These are phyloP conservation scores for Tolypocladium amazonense DNA, from an alignment of 2,329 filamentous ascomycete genomes.

Conservation along the genomic window DNA sequence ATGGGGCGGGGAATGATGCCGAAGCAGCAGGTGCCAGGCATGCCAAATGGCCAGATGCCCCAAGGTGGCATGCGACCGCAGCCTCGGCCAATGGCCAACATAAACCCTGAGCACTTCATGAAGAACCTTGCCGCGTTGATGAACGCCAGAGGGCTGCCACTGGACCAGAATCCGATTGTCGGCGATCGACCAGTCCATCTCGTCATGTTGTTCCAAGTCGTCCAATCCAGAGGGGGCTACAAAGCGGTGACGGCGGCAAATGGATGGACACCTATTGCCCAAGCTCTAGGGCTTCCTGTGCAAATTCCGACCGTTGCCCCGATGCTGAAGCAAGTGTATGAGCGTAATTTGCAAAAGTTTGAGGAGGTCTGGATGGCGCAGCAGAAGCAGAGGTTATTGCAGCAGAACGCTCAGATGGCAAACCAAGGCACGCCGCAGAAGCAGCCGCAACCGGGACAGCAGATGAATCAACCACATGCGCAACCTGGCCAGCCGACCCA, in stretches of 20 bases:
- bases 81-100: slow-evolving; percentile 27
- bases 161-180: slow-evolving; percentile 66
- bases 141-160: slow-evolving; percentile 57
- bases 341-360: slow-evolving; percentile 65
- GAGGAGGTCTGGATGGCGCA: slow-evolving; percentile 57
- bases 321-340: slow-evolving; percentile 64
- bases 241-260: slow-evolving; percentile 60
- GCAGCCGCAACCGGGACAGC: slow-evolving; percentile 25
- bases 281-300: slow-evolving; percentile 49
- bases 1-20: slow-evolving; percentile 41
- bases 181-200: slow-evolving; percentile 66
- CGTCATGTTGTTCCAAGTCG: slow-evolving; percentile 65
- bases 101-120: slow-evolving; percentile 59
- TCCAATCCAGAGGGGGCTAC: slow-evolving; percentile 67
- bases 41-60: slow-evolving; percentile 47
- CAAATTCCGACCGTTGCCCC: slow-evolving; percentile 57
- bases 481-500: slow-evolving; percentile 20
- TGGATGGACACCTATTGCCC: slow-evolving; percentile 64
- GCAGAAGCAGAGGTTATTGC: slow-evolving; percentile 41
- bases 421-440: slow-evolving; percentile 17
- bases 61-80: slow-evolving; percentile 41
- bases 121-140: slow-evolving; percentile 72
- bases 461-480: slow-evolving; percentile 19
- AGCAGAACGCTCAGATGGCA: slow-evolving; percentile 22
- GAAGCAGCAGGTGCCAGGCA: slow-evolving; percentile 36